Conservation (phyloP, 306 rosid species). For the Carpinus viminea region DNA sequence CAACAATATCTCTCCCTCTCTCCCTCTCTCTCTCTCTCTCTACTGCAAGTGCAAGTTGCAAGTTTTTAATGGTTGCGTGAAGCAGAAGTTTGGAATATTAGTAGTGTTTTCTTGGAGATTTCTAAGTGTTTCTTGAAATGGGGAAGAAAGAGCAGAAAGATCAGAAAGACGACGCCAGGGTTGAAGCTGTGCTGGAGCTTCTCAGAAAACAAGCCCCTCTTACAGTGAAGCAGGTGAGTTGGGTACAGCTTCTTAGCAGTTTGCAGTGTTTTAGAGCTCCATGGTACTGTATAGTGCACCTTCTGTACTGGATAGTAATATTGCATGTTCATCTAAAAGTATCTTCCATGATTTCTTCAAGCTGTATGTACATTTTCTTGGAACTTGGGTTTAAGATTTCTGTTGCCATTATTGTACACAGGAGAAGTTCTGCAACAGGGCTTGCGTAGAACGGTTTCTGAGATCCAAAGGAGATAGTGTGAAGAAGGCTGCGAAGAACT, state of each 20-base stretch:
- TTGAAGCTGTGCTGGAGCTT: slow-evolving; percentile 75
- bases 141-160: slow-evolving; percentile 75
- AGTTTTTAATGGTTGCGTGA: slow-evolving; percentile 67
- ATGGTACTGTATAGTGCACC: background rate
- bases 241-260: background rate
- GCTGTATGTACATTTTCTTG: background rate
- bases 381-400: background rate
- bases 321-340: background rate
- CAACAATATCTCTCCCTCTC: slow-evolving; percentile 38
- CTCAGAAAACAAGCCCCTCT: slow-evolving; percentile 84
- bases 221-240: slow-evolving; percentile 69
- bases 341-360: background rate
- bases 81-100: slow-evolving; percentile 73
- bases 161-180: slow-evolving; percentile 42
- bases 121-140: slow-evolving; percentile 48
- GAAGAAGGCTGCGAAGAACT: slow-evolving; percentile 85
- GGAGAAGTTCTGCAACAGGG: slow-evolving; percentile 93
- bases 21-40: background rate
- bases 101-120: slow-evolving; percentile 45
- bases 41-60: slow-evolving; percentile 20
- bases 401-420: slow-evolving; percentile 26
- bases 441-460: slow-evolving; percentile 81
- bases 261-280: too few species aligned
- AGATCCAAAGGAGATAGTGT: slow-evolving; percentile 82
- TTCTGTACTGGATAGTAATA: background rate